These are phyloP conservation scores for Cochliopodium minus DNA, from an alignment of 208 protist species.

Conservation along the genomic window DNA sequence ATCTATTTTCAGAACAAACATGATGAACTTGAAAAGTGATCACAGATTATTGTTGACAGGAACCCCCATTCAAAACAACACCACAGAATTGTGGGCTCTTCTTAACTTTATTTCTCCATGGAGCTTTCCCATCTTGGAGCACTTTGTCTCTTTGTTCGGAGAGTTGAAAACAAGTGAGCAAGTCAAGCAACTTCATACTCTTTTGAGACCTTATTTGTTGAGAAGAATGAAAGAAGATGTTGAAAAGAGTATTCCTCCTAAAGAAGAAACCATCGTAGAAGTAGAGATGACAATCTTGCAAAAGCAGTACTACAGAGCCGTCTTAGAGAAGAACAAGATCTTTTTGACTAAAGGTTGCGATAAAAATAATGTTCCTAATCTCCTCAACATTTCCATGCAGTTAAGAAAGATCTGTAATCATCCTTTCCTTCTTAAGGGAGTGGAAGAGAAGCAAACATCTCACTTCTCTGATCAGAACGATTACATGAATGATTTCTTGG, in stretches of 20 bases:
- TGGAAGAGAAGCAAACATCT: conserved; percentile 63
- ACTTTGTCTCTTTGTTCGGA: conserved; percentile 75
- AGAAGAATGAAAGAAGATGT: conserved; percentile 57
- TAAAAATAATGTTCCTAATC: background rate
- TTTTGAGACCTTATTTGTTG: conserved; percentile 67
- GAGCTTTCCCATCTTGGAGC: conserved; percentile 49
- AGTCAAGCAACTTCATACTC: conserved; percentile 42
- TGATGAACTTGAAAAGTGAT: conserved; percentile 45
- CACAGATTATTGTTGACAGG: conserved; percentile 67
- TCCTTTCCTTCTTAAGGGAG: conserved; percentile 79
- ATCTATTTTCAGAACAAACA: conserved; percentile 36
- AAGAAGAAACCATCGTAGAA: conserved; percentile 21
- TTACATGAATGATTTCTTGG: no score
- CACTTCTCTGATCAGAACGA: conserved; percentile 62
- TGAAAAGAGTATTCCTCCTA: conserved; percentile 45
- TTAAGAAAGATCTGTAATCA: conserved; percentile 32
- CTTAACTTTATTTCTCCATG: conserved; percentile 71
- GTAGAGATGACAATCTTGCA: conserved; percentile 4
- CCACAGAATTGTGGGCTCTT: conserved; percentile 49
- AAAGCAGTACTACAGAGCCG: background rate
- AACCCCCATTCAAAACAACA: conserved; percentile 49
- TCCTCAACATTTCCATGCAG: conserved; percentile 13
- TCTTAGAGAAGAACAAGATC: background rate
- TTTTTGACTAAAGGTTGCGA: background rate
- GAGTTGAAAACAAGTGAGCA: conserved; percentile 9